phyloP scores from a whole-genome alignment of 2,329 filamentous ascomycete genomes.

The Phoma herbarum region DNA sequence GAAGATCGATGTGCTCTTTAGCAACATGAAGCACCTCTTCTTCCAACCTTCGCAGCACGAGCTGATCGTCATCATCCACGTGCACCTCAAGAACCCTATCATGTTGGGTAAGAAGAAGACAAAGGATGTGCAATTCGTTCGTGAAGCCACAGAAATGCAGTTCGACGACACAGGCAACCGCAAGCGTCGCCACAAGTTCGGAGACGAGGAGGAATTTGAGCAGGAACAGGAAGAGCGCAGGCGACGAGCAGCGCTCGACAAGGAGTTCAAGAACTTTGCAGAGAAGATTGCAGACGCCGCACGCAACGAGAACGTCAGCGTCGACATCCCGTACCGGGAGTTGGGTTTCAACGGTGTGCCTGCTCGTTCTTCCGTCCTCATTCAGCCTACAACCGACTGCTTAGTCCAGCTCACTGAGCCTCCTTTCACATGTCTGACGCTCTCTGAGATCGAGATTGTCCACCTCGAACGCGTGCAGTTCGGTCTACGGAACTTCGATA shows the following conservation, averaged over 20 bases:
- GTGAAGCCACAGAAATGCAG: slow-evolving; percentile 97
- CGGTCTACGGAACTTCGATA: slow-evolving; percentile 97
- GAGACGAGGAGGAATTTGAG: slow-evolving; percentile 98
- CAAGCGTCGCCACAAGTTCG: slow-evolving; percentile 96
- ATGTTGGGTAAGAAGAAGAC: slow-evolving; percentile 99
- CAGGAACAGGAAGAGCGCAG: slow-evolving; percentile 96
- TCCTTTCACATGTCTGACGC: slow-evolving; percentile 93
- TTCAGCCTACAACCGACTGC: slow-evolving; percentile 96
- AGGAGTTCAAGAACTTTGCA: slow-evolving; percentile 93
- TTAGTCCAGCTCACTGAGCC: slow-evolving; percentile 96
- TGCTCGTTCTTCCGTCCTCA: slow-evolving; percentile 92
- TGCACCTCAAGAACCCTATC: slow-evolving; percentile 97
- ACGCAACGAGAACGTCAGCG: slow-evolving; percentile 87
- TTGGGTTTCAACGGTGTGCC: slow-evolving; percentile 97
- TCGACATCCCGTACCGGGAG: slow-evolving; percentile 96
- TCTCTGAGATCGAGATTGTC: slow-evolving; percentile 95
- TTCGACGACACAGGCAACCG: slow-evolving; percentile 99
- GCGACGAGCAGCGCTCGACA: slow-evolving; percentile 88
- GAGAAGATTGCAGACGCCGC: slow-evolving; percentile 98
- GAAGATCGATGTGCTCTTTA: slow-evolving; percentile 92
- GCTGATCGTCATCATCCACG: slow-evolving; percentile 96
- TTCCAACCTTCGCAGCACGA: slow-evolving; percentile 98
- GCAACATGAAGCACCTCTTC: slow-evolving; percentile 97
- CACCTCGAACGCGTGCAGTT: slow-evolving; percentile 96
- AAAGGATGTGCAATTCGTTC: slow-evolving; percentile 97